phyloP scores from a whole-genome alignment of 73 alveolate species.

The Vitrella brassicaformis region DNA sequence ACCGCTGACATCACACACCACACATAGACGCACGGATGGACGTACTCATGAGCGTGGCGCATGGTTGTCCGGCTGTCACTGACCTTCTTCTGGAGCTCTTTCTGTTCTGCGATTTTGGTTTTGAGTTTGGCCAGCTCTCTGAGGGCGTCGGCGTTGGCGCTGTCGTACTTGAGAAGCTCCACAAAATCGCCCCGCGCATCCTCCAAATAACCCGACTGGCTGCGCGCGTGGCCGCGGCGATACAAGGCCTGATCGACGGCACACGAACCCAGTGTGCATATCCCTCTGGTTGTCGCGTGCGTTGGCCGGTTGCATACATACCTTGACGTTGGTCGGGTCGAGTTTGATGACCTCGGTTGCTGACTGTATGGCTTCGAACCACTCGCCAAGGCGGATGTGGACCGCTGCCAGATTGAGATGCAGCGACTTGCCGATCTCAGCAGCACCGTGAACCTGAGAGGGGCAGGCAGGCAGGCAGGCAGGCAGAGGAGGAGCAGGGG shows the following conservation, averaged over 20 bases:
- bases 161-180: not conserved
- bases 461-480: no score
- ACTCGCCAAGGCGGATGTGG: not conserved
- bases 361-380: not conserved
- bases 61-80: no score
- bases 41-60: no score
- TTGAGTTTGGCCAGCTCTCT: not conserved
- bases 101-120: not conserved
- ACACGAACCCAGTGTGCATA: not conserved
- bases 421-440: not conserved
- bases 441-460: not conserved
- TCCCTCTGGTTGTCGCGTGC: no score
- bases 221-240: not conserved
- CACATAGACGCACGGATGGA: not conserved
- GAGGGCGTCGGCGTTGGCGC: not conserved
- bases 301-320: no score
- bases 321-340: not conserved
- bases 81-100: not conserved
- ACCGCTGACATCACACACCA: not conserved
- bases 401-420: not conserved
- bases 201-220: not conserved
- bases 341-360: not conserved
- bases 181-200: not conserved
- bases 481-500: no score
- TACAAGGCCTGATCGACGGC: not conserved